These are phyloP conservation scores for Fusarium robinianum DNA, from an alignment of 2,329 filamentous ascomycete species.

Conservation along the genomic window DNA sequence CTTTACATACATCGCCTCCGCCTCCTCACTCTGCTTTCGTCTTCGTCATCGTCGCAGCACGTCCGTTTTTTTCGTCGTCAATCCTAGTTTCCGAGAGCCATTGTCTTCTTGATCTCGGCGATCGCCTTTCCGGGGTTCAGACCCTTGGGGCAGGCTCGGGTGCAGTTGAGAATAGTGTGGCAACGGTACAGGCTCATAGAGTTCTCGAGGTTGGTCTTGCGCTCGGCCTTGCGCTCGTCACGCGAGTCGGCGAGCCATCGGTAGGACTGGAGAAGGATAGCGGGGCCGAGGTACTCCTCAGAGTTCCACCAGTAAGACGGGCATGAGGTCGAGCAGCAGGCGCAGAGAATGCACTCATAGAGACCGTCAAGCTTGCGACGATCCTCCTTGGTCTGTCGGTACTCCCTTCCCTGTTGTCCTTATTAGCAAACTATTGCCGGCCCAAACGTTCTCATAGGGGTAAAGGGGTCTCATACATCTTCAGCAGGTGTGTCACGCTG, in stretches of 20 bases:
- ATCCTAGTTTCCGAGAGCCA: slow-evolving; percentile 61
- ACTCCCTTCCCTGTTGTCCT: slow-evolving; percentile 76
- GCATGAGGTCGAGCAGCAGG: slow-evolving; percentile 98
- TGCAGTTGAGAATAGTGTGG: slow-evolving; percentile 99
- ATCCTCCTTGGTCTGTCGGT: slow-evolving; percentile 87
- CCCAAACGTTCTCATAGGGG: slow-evolving; percentile 3
- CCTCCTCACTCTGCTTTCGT: slow-evolving; percentile 21
- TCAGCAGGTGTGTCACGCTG: slow-evolving; percentile 84
- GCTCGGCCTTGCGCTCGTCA: slow-evolving; percentile 85
- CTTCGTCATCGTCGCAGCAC: slow-evolving; percentile 20
- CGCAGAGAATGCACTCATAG: slow-evolving; percentile 99
- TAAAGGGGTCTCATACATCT: slow-evolving; percentile 65
- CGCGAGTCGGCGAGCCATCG: slow-evolving; percentile 95
- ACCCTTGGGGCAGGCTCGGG: slow-evolving; percentile 96
- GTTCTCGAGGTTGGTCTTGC: slow-evolving; percentile 93
- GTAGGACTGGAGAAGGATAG: slow-evolving; percentile 96
- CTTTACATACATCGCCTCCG: slow-evolving; percentile 23
- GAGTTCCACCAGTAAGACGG: slow-evolving; percentile 99
- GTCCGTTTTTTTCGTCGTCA: slow-evolving; percentile 9
- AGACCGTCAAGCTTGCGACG: slow-evolving; percentile 96
- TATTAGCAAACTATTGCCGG: slow-evolving; percentile 12
- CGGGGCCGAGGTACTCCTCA: slow-evolving; percentile 97
- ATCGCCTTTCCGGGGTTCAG: slow-evolving; percentile 94
- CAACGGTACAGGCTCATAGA: slow-evolving; percentile 98
- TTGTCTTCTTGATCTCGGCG: slow-evolving; percentile 97